Percentiles rank a stretch among this genome's conserved stretches.
Evolutionary conservation across 192 early-diverging fungal genomes (phyloP).

Genomic region (Coemansia biformis): DNA sequence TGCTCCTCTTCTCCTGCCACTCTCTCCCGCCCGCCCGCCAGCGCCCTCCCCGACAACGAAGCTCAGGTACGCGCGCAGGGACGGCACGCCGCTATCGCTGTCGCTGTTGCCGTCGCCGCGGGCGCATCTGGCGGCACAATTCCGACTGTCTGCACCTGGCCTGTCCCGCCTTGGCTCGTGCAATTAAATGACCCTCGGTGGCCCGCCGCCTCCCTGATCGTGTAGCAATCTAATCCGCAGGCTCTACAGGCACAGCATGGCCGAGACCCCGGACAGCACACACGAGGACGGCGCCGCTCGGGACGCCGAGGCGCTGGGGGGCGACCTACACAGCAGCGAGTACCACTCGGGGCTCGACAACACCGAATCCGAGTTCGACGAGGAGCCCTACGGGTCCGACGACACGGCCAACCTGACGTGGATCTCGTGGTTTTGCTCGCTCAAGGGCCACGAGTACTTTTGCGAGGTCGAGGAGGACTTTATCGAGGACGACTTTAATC

Average conservation of each 20-base stretch:
- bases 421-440: constrained; percentile 75
- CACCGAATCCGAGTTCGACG: constrained; percentile 43
- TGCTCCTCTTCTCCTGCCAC: no score
- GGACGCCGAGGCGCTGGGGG: constrained; percentile 5
- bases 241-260: constrained; percentile 40
- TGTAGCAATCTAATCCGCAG: constrained; percentile 29
- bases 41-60: no score
- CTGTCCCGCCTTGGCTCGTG: no score
- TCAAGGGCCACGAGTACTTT: constrained; percentile 72
- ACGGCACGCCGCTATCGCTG: no score
- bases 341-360: constrained; percentile 35
- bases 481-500: constrained; percentile 96
- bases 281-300: constrained; percentile 9
- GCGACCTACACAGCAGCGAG: constrained; percentile 6
- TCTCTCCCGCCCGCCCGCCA: no score
- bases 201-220: not conserved
- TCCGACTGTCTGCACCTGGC: not conserved
- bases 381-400: constrained; percentile 38
- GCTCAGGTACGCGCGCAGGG: no score
- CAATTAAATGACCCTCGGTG: not conserved
- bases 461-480: constrained; percentile 70
- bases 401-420: constrained; percentile 54
- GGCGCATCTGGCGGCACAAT: no score
- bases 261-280: constrained; percentile 24
- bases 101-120: no score